Percentiles rank a stretch among this genome's conserved stretches.
These are phyloP conservation scores for Penicillium concentricum DNA, from an alignment of 2,329 filamentous ascomycete genomes.

Conservation along the genomic window DNA sequence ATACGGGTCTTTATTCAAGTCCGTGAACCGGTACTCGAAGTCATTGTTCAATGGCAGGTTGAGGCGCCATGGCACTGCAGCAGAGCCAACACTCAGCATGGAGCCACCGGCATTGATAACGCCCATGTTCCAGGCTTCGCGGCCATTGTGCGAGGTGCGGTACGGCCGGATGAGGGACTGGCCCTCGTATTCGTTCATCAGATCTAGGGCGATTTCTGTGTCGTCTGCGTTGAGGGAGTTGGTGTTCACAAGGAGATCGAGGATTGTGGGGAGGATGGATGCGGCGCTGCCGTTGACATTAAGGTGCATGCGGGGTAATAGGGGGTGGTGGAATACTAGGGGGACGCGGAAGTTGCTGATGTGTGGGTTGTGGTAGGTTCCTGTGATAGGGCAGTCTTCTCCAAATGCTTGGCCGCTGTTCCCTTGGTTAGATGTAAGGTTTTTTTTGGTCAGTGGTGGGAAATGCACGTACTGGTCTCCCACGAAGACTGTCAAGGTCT, in stretches of 20 bases:
- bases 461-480: constrained; percentile 21
- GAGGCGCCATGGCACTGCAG: constrained; percentile 76
- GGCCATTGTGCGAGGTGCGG: constrained; percentile 33
- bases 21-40: constrained; percentile 43
- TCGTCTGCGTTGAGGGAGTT: constrained; percentile 39
- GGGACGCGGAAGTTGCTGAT: constrained; percentile 24
- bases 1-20: constrained; percentile 33
- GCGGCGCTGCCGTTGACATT: constrained; percentile 21
- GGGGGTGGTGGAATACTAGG: constrained; percentile 23
- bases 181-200: constrained; percentile 48
- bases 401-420: constrained; percentile 19
- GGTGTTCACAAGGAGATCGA: constrained; percentile 46
- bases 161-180: constrained; percentile 47
- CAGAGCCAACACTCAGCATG: constrained; percentile 62
- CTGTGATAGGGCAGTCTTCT: constrained; percentile 24
- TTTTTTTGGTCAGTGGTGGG: neutral
- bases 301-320: constrained; percentile 33
- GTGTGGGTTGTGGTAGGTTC: constrained; percentile 26
- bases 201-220: constrained; percentile 34
- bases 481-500: constrained; percentile 23
- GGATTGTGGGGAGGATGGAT: constrained; percentile 42
- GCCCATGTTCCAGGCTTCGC: constrained; percentile 33
- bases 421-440: neutral
- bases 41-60: constrained; percentile 74
- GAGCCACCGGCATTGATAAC: constrained; percentile 36